Conservation (phyloP, 257 asterid genomes). For the Petrea volubilis region DNA sequence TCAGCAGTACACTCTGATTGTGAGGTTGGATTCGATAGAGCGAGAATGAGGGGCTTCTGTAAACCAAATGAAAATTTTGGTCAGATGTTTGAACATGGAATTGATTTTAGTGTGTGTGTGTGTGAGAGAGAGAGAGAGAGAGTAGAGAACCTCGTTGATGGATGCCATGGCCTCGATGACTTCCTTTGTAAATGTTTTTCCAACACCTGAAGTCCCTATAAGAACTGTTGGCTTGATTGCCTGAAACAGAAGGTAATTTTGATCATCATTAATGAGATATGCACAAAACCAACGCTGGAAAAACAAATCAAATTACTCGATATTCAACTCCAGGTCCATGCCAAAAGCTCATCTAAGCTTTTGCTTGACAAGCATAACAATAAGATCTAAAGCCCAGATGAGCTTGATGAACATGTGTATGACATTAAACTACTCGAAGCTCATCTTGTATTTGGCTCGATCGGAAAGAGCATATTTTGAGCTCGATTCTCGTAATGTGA, state of each 20-base stretch:
- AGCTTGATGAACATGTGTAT: no score
- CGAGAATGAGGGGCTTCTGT: conserved; percentile 72
- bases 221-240: conserved; percentile 3
- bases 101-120: neutral
- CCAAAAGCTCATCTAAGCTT: no score
- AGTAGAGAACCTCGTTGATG: neutral
- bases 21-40: conserved; percentile 79
- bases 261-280: no score
- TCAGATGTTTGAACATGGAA: neutral
- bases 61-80: neutral
- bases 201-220: conserved; percentile 3
- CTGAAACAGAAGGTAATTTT: neutral
- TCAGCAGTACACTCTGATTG: conserved; percentile 85
- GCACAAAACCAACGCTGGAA: no score
- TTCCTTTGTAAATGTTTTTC: neutral
- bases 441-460: no score
- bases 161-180: conserved; percentile 2
- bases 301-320: no score
- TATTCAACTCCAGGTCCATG: no score
- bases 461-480: no score
- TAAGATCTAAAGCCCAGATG: no score
- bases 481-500: no score
- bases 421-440: no score
- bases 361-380: no score
- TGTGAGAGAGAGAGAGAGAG: conserved; percentile 9